These are phyloP conservation scores for Schwanniomyces etchellsii DNA, from an alignment of 1,139 yeast species.

Conservation along the genomic window DNA sequence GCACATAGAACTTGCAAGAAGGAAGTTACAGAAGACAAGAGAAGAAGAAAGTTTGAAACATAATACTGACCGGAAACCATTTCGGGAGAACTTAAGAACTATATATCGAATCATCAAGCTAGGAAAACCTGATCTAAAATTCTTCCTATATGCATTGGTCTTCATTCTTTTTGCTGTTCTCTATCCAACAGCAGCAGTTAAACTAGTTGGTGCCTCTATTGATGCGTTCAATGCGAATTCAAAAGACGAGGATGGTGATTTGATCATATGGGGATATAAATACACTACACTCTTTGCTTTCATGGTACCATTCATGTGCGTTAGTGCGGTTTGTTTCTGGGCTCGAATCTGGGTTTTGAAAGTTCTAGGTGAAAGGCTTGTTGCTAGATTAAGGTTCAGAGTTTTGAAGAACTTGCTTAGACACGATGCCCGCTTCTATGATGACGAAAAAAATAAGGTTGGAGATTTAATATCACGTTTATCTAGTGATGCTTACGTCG, in stretches of 20 bases:
- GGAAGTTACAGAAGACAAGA: conserved; percentile 21
- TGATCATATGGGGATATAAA: conserved; percentile 43
- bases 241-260: conserved; percentile 35
- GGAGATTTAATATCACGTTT: conserved; percentile 52
- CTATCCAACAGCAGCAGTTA: conserved; percentile 42
- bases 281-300: conserved; percentile 35
- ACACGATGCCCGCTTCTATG: conserved; percentile 48
- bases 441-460: conserved; percentile 47
- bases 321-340: conserved; percentile 45
- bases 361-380: conserved; percentile 36
- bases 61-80: conserved; percentile 19
- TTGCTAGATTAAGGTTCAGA: conserved; percentile 42
- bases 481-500: conserved; percentile 52
- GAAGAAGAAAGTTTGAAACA: conserved; percentile 31
- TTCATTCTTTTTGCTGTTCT: conserved; percentile 42
- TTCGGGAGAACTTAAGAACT: conserved; percentile 31
- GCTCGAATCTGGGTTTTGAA: conserved; percentile 46
- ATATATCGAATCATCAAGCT: conserved; percentile 31
- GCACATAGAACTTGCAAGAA: conserved; percentile 25
- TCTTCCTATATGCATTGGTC: conserved; percentile 35
- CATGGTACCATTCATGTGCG: conserved; percentile 44
- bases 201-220: conserved; percentile 42
- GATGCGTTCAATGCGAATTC: conserved; percentile 37
- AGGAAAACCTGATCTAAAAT: conserved; percentile 36
- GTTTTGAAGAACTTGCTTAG: conserved; percentile 47